phyloP scores from a whole-genome alignment of 2,329 filamentous ascomycete genomes.

The Cladosporium halotolerans region DNA sequence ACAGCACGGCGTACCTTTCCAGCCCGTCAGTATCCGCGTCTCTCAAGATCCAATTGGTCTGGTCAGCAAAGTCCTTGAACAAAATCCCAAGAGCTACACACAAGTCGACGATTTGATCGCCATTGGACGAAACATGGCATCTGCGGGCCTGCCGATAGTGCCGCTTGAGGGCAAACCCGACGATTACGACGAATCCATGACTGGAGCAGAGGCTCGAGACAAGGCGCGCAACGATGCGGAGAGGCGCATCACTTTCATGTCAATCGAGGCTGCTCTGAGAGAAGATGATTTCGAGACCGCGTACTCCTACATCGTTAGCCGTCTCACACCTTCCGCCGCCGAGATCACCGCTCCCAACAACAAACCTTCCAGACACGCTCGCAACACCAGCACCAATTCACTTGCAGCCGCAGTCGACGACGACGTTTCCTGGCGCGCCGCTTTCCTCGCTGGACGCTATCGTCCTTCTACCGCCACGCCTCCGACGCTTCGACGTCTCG shows the following conservation, averaged over 20 bases:
- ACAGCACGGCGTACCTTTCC: constrained; percentile 74
- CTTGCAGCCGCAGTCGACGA: constrained; percentile 39
- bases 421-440: constrained; percentile 71
- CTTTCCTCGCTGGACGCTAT: constrained; percentile 71
- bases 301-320: constrained; percentile 74
- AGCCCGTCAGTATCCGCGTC: constrained; percentile 70
- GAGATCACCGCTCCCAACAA: constrained; percentile 17
- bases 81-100: constrained; percentile 69
- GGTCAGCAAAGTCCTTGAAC: constrained; percentile 65
- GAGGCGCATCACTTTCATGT: constrained; percentile 70
- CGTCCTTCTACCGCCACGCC: constrained; percentile 44
- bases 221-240: constrained; percentile 40
- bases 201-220: constrained; percentile 12
- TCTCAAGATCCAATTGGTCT: constrained; percentile 69
- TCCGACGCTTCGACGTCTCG: constrained; percentile 60
- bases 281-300: constrained; percentile 82
- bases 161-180: constrained; percentile 23
- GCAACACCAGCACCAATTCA: constrained; percentile 20
- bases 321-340: constrained; percentile 43
- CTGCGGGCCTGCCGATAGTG: constrained; percentile 37
- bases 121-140: constrained; percentile 61
- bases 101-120: constrained; percentile 66
- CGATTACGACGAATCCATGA: constrained; percentile 26
- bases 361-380: constrained; percentile 8
- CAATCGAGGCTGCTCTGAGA: constrained; percentile 66